Base-by-base conservation (phyloP, 1,284 basidiomycete genomes). In the Ceratobasidium sp. region DNA sequence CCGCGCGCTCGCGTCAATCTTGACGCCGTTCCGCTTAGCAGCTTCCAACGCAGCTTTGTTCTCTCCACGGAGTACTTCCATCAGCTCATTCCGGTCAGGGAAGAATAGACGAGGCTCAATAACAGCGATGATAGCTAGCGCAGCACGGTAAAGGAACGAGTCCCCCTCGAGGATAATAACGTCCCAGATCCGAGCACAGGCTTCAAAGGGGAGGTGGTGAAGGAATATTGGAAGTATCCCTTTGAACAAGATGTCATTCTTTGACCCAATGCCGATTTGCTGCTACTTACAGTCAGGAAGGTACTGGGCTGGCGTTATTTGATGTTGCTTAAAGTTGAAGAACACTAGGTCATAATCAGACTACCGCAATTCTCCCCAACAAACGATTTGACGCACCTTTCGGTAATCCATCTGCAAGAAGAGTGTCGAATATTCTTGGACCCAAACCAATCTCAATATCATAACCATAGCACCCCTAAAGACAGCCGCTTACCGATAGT, bases 291-390 rank as follows among this genome's bases (percentile, higher is more conserved):
- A 62, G 74, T 89, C 87, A 0, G 85, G 87, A 18, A 95, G 83
- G 81, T 94, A 95, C 18, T 88, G 84, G 0, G 87, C 83, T 1
- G 93, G 93, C 0, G 92, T 90, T 76, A 95, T 87, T 75, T 93
- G 91, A 79, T 94, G 91, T 78, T 95, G 92, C 79, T 96, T 96
- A 82, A 96, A 96, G 82, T 97, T 97, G 81, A 96, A 96, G 80
- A 94, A 97, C 76, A 96, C 93, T 93, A 62, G 57, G 59, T 39
- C 32, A 76, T 78, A 72, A 43, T 70, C 18, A 53, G 21, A 9
- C 30, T 64, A 45, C 3, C 36, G 48, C n/a, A n/a, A n/a, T 55
- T 61, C 41, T n/a, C 62, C 21, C 50, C 14, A 36, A 55, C 48
- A 8, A 70, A 28, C 50, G 6, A 18, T 3, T 18, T 30, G 76